Base-by-base conservation (phyloP, 192 early-diverging fungal species). In the Geranomyces michiganensis region DNA sequence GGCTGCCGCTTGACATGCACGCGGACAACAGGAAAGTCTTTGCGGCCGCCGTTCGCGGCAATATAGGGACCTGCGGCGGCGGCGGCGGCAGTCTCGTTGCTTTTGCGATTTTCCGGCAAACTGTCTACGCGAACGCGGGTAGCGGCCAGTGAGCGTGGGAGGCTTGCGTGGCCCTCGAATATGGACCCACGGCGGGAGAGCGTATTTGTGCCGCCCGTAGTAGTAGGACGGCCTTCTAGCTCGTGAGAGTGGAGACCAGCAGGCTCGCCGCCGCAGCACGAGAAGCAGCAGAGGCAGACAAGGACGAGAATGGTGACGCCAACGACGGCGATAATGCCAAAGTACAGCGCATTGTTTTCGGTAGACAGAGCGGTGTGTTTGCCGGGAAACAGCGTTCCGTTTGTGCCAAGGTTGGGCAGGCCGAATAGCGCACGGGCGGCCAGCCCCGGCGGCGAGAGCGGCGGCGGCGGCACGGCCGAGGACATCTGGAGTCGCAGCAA, bases 11-110 rank as follows among this genome's bases (percentile, higher is more conserved):
- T 78, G 29, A 64, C 68, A 56, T 81, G 72, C 49, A 55, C 70
- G 43, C 56, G 6, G 43, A 65, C 47, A 24, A 81, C 80, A 5
- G 71, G 76, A 51, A 81, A 81, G 41, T 78, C 72, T 48, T 70
- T 68, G 14, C 26, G 21, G n/a, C 70, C 67, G 60, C 44, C 41
- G 62, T 81, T 78, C 15, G 76, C 73, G 15, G n/a, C 15, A 32
- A 78, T 46, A 55, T 76, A 78, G 19, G 55, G 53, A 13, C 53
- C 26, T 15, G 64, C 71, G 30, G 71, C 43, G 4, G 48, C 49
- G 12, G n/a, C 24, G 24, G 68, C 61, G 21, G 2, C 46, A 21
- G 64, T 26, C 4, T 72, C 70, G 49, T 19, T 22, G 26, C 13
- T 15, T 53, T 48, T 27, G 61, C 31, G 65, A 29, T 13, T 27